Evolutionary conservation across 2,329 filamentous ascomycete genomes (phyloP).

Genomic region (Cordyceps tenuipes): DNA sequence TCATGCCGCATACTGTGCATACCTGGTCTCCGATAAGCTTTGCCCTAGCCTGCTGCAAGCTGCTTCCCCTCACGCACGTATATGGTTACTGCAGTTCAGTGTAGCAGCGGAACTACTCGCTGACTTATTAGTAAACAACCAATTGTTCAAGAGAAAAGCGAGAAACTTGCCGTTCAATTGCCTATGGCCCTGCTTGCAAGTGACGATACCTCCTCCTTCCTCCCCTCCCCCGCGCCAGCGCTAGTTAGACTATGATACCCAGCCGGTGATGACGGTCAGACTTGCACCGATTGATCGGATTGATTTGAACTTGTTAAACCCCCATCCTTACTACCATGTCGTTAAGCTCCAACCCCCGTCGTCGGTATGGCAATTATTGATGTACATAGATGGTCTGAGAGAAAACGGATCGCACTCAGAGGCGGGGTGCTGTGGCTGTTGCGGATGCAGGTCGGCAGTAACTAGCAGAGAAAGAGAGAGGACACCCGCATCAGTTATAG

Average conservation of each 20-base stretch:
- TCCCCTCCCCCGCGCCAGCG: not conserved
- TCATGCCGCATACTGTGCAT: not conserved
- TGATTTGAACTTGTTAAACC: not conserved
- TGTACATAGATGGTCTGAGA: not conserved
- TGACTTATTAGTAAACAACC: not conserved
- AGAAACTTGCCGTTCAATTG: not conserved
- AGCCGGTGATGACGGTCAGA: not conserved
- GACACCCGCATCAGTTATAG: too few species aligned
- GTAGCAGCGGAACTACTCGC: not conserved
- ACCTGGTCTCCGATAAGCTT: constrained; percentile 3
- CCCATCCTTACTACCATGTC: not conserved
- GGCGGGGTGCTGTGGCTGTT: not conserved
- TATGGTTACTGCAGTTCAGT: not conserved
- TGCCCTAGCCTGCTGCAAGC: not conserved
- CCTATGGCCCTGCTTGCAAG: not conserved
- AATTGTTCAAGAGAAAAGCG: not conserved
- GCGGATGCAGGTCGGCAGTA: too few species aligned
- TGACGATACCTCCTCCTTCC: not conserved
- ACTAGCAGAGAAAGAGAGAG: too few species aligned
- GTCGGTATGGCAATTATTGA: not conserved
- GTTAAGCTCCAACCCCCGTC: not conserved
- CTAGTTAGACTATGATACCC: not conserved
- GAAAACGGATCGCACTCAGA: not conserved
- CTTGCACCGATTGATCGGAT: not conserved
- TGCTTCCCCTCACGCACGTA: not conserved